Base-by-base conservation (phyloP, 208 protist species). In the Leishmania guyanensis region DNA sequence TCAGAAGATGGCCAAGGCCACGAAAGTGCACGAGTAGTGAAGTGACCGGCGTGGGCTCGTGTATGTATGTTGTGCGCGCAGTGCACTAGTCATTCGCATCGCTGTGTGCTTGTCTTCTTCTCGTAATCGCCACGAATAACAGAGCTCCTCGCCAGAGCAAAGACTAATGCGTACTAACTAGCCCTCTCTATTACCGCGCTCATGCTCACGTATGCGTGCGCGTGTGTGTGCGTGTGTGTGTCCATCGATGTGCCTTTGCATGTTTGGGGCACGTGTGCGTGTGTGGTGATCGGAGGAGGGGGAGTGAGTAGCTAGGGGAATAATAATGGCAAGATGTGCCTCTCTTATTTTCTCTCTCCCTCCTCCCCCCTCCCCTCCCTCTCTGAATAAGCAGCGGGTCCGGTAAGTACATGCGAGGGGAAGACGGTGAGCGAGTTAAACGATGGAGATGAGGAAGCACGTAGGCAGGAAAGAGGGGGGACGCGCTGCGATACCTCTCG, bases 1-100 rank as follows among this genome's bases (percentile, higher is more conserved):
- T 48, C 74, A 80, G 62, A 85, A 84, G 71, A 60, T n/a, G 20
- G 43, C 39, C 6, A 86, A 82, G 65, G 51, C 29, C 26, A 85
- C 80, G 70, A 83, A 87, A 77, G 43, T 16, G 29, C 50, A 60
- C 48, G 74, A 82, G 33, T 66, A 83, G 68, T 72, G n/a, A 51
- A 39, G 9, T 20, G 36, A 17, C 3, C 79, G 17, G 22, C 16
- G 36, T 39, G 14, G 20, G 22, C 6, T 46, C 46, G 12, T 70
- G 65, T 70, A n/a, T 64, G 51, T 54, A 54, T 17, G 12, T 0
- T 64, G 58, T 64, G 17, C 22, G 58, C 22, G 58, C 3, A 64
- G 17, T 5, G 12, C 22, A 17, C 0, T 64, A 0, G 14, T 54
- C 51, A 16, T 54, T 8, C 22, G 26, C 33, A 20, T 33, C 29